Evolutionary conservation across 192 early-diverging fungal genomes (phyloP).

Genomic region (Coemansia sp.): DNA sequence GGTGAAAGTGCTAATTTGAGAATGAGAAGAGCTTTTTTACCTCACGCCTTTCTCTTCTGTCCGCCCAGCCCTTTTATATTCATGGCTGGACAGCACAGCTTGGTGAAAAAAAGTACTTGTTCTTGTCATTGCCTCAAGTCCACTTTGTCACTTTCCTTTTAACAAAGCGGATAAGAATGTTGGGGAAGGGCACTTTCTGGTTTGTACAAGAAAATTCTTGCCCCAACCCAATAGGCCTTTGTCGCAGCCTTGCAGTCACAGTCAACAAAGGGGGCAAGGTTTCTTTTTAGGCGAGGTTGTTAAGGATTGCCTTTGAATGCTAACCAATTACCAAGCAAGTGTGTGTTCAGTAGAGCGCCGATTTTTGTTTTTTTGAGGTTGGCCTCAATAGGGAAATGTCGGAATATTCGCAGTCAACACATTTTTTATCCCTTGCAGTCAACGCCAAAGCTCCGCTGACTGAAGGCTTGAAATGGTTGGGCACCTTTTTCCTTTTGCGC

Average conservation of each 20-base stretch:
- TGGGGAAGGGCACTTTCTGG: too few relatives aligned
- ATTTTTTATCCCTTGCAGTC: neutral
- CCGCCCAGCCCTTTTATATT: neutral
- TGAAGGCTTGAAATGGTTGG: neutral
- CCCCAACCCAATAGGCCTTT: neutral
- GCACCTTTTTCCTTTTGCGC: neutral
- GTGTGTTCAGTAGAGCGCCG: too few relatives aligned
- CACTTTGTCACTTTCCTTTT: neutral
- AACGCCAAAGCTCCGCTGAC: neutral
- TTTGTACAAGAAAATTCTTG: neutral
- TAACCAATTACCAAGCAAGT: too few relatives aligned
- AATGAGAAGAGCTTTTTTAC: too few relatives aligned
- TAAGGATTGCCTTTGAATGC: neutral
- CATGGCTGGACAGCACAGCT: neutral
- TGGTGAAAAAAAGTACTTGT: neutral
- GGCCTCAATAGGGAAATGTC: too few relatives aligned
- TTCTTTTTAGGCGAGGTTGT: neutral
- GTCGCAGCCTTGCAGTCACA: neutral
- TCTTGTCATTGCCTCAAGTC: neutral
- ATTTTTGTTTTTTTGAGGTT: too few relatives aligned
- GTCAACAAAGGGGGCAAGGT: neutral
- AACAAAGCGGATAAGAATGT: too few relatives aligned
- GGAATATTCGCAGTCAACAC: neutral
- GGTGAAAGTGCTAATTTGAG: too few relatives aligned
- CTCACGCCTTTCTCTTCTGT: too few relatives aligned